Percentiles rank a stretch among this genome's conserved stretches.
Conservation (phyloP, 352 stramenopile genomes). For the Globisporangium iwayamae region DNA sequence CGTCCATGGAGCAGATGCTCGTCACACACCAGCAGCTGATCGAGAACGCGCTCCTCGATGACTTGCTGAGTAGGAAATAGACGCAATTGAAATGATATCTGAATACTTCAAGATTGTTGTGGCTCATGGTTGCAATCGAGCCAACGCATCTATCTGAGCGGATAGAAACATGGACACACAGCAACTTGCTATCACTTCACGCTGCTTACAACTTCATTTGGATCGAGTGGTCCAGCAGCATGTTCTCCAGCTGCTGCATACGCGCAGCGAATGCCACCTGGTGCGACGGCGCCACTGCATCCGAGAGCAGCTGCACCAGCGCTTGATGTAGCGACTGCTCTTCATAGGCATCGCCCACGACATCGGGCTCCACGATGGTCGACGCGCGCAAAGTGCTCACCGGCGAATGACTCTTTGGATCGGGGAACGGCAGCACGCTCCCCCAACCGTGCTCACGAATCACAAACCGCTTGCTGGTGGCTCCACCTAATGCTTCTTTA, state of each 20-base stretch:
- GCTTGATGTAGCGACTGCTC: neutral
- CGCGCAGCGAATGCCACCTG: neutral
- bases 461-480: neutral
- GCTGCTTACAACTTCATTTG: neutral
- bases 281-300: neutral
- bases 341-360: neutral
- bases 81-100: neutral
- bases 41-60: constrained; percentile 15
- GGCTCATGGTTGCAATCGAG: too few species aligned
- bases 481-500: too few species aligned
- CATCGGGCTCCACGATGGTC: neutral
- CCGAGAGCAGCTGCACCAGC: neutral
- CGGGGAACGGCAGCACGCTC: neutral
- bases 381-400: constrained; percentile 2
- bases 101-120: too few species aligned
- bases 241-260: constrained; percentile 6
- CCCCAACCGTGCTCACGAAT: constrained; percentile 12
- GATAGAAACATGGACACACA: too few species aligned
- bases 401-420: neutral
- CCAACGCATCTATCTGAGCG: too few species aligned
- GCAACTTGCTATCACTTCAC: too few species aligned
- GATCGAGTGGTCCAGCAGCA: constrained; percentile 1
- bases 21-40: constrained; percentile 7
- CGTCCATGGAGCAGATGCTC: constrained; percentile 10
- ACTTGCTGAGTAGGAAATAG: constrained; percentile 6